Conservation (phyloP, 192 early-diverging fungal genomes). For the Umbelopsis isabellina region DNA sequence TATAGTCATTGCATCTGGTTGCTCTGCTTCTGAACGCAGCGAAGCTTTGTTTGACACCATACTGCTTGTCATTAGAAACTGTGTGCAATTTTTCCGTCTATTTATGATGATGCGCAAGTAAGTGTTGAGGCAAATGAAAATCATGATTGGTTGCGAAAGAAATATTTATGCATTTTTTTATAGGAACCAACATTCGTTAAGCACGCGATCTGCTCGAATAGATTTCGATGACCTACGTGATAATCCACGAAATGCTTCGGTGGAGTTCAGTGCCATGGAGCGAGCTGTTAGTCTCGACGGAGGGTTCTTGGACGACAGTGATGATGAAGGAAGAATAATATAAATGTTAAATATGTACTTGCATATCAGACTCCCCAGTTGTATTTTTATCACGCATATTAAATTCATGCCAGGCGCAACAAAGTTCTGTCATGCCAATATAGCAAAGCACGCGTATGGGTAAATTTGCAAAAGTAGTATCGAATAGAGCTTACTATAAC, state of each 20-base stretch:
- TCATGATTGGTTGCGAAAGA: neutral
- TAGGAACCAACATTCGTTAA: slow-evolving; percentile 37
- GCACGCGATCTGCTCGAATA: slow-evolving; percentile 30
- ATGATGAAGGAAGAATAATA: slow-evolving; percentile 22
- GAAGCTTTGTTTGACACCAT: slow-evolving; percentile 77
- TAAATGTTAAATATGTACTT: neutral
- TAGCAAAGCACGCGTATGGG: too few species aligned
- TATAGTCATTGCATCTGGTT: slow-evolving; percentile 66
- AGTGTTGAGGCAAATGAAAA: neutral
- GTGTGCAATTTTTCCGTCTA: slow-evolving; percentile 68
- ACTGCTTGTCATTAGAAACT: slow-evolving; percentile 74
- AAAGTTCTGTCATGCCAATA: too few species aligned
- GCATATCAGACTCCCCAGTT: too few species aligned
- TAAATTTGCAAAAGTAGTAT: too few species aligned
- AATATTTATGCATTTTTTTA: neutral
- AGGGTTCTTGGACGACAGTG: slow-evolving; percentile 23
- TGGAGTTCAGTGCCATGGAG: slow-evolving; percentile 26
- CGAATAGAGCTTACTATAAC: too few species aligned
- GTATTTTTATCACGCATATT: too few species aligned
- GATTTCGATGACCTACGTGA: slow-evolving; percentile 35
- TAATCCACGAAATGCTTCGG: slow-evolving; percentile 23
- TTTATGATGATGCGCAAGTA: slow-evolving; percentile 70
- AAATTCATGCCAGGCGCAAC: too few species aligned
- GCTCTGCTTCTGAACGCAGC: slow-evolving; percentile 60
- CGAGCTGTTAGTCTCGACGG: slow-evolving; percentile 5